Base-by-base conservation (phyloP, 2,329 filamentous ascomycete genomes). In the Coleophoma eucalyptorum region DNA sequence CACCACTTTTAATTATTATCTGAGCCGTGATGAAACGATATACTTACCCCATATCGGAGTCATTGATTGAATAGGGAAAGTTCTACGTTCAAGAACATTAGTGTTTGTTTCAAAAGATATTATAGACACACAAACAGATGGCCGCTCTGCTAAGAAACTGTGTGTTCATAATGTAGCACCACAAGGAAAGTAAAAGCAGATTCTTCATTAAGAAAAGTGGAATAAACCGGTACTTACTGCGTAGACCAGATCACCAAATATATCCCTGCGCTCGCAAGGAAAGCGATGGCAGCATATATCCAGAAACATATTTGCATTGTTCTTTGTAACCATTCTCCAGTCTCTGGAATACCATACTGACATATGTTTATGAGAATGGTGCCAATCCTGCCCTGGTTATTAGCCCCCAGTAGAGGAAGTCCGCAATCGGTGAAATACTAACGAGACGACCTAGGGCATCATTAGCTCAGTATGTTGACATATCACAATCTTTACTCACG, bases 301-400 rank as follows among this genome's bases (percentile, higher is more conserved):
- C 89, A 94, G 66, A 88, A 94, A 43, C 90, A 60, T 19, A 86
- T 72, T 44, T 82, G 74, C 73, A 91, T 85, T 3, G 68, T 68
- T 18, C 62, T 65, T 31, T 78, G 67, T 7, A 89, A 75, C 84
- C 85, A 94, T 4, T 70, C 65, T 0, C 81, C 86, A 4, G 76
- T 75, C 48, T 77, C 68, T n/a, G 77, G 73, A 5, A 83, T 73
- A 1, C 88, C 89, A 64, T 91, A 94, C 63, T 94, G 83, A 40
- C 84, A 87, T 31, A 88, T 81, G 57, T 90, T 93, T 61, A 90
- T 89, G 58, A 90, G 73, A 31, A 92, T 81, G 38, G 90, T 90
- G 19, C 86, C 89, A 54, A 87, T 78, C 15, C 86, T 90, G 51
- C 74, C 18, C 16, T 0, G 79, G 10, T 26, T 26, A 8, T 26